A percentile compares a stretch with the other conserved stretches of the same genome.
phyloP scores from a whole-genome alignment of 257 asterid genomes.

The Forsythia viridissima region DNA sequence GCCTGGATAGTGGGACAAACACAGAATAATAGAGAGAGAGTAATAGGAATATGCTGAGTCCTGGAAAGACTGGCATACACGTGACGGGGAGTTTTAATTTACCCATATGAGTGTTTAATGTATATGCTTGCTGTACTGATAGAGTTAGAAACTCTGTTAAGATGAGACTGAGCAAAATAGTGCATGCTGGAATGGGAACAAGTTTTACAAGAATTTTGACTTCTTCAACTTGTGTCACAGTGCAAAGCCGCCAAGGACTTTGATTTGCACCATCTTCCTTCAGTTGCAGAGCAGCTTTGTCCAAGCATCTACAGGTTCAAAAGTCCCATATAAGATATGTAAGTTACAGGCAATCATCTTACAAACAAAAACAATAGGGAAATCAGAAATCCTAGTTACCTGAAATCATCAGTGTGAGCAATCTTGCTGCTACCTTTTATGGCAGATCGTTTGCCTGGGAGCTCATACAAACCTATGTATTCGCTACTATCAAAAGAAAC shows the following conservation, averaged over 20 bases:
- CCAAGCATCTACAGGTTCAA: constrained; percentile 60
- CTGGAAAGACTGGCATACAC: constrained; percentile 98
- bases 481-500: constrained; percentile 71
- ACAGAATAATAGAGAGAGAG: constrained; percentile 85
- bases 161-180: constrained; percentile 77
- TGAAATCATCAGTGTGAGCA: constrained; percentile 81
- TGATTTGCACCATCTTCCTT: constrained; percentile 73
- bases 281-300: constrained; percentile 91
- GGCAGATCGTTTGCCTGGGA: constrained; percentile 86
- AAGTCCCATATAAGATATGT: background rate
- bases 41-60: constrained; percentile 84
- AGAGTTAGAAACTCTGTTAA: constrained; percentile 84
- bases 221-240: constrained; percentile 98
- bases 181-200: constrained; percentile 78
- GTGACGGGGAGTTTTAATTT: constrained; percentile 87
- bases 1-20: constrained; percentile 80
- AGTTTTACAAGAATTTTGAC: constrained; percentile 83
- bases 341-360: background rate
- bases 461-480: constrained; percentile 78
- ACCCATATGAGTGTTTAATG: constrained; percentile 87
- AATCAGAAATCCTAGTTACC: constrained; percentile 38
- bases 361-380: background rate
- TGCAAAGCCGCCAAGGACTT: constrained; percentile 91
- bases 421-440: constrained; percentile 88
- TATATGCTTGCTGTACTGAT: constrained; percentile 94